A percentile compares a stretch with the other conserved stretches of the same genome.
phyloP scores from a whole-genome alignment of 768 basidiomycete species.

The Melanogaster broomeanus region DNA sequence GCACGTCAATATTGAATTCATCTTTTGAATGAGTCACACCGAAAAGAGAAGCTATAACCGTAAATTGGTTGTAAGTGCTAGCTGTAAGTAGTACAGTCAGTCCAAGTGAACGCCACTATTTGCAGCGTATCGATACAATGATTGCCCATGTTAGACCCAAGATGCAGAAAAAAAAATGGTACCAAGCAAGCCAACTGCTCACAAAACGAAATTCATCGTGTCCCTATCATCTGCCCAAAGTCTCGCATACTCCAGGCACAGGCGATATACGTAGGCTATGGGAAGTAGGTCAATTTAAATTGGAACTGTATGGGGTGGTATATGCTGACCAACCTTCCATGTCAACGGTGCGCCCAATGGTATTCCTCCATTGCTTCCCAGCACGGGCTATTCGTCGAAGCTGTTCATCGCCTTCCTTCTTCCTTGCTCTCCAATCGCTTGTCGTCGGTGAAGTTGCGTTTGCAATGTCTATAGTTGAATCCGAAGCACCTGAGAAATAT shows the following conservation, averaged over 20 bases:
- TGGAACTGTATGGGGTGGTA: not conserved
- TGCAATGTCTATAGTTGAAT: constrained; percentile 52
- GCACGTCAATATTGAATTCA: too few relatives aligned
- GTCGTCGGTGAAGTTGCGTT: constrained; percentile 47
- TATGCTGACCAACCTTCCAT: constrained; percentile 76
- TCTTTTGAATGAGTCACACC: too few relatives aligned
- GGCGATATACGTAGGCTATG: constrained; percentile 81
- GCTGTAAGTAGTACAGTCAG: too few relatives aligned
- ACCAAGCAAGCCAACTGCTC: constrained; percentile 14
- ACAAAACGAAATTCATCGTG: constrained; percentile 48
- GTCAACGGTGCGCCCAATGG: constrained; percentile 78
- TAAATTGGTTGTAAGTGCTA: too few relatives aligned
- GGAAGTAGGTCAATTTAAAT: not conserved
- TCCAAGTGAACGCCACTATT: too few relatives aligned
- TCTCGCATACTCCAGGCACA: constrained; percentile 87
- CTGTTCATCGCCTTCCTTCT: constrained; percentile 66
- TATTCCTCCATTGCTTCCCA: constrained; percentile 92
- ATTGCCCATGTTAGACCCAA: not conserved
- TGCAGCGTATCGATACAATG: not conserved
- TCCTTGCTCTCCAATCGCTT: constrained; percentile 31
- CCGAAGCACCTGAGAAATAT: constrained; percentile 87
- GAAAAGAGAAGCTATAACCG: too few relatives aligned
- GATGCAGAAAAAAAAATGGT: not conserved
- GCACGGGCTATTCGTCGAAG: constrained; percentile 84
- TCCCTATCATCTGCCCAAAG: constrained; percentile 85